Evolutionary conservation across 225 moss, liverwort and hornwort genomes (phyloP), one percentile per base, ranked within the genome.

Genomic region (Asterella californica): DNA sequence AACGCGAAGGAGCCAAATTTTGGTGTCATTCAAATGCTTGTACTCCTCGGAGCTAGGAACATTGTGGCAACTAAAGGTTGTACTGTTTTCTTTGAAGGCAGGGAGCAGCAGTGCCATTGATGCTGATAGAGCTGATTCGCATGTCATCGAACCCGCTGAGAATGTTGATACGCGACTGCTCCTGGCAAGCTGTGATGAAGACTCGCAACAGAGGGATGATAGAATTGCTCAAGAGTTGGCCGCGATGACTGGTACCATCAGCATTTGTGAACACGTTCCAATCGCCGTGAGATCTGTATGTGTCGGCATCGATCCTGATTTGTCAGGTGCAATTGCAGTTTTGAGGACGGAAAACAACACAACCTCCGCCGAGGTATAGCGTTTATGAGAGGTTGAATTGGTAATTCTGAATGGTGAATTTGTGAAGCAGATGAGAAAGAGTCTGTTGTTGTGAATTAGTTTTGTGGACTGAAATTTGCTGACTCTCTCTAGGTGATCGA

Each of bases 251-350:
- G 81, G 85, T 42, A 79, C 83, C 1, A 83, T 83, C 71, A 79
- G 84, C n/a, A 47, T 76, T 65, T 55, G 70, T 25, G 60, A 45
- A 36, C 74, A 83, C 9, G 54, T 88, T 30, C 85, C 85, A 6
- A 63, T 83, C 10, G 75, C 54, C 14, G 29, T 80, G 42, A 80
- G 71, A 25, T 83, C 85, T 46, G 34, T 88, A 4, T 88, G 87
- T 48, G 91, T 99, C 52, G 99, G 99, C 38, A 91, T 99, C 46
- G 99, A 99, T 69, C 95, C 99, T 48, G 99, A 99, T 89, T 88
- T 87, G 22, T 95, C 99, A 55, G 99, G 99, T 83, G 99, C 99
- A 33, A 90, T 99, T 78, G 95, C 95, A 32, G 92, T 99, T 54
- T 80, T 99, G 46, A 88, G 88, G 75, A 81, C 82, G 64, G 83